Percentiles rank a stretch among this genome's conserved stretches.
These are phyloP conservation scores for Pythium myriotylum DNA, from an alignment of 352 stramenopile species.

Conservation along the genomic window DNA sequence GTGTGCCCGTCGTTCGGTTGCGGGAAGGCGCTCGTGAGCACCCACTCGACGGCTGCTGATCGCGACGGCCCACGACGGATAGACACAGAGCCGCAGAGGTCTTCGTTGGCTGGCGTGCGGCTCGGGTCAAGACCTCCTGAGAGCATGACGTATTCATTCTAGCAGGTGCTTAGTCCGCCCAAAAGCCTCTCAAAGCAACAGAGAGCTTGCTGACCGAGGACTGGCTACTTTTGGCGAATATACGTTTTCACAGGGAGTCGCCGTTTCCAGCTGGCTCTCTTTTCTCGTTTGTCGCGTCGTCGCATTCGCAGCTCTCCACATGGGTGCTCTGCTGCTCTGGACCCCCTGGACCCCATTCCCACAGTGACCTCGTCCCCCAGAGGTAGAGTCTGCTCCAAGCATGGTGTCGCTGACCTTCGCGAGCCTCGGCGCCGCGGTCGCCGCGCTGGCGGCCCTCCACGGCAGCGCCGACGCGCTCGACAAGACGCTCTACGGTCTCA, in stretches of 20 bases:
- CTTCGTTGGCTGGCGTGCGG: too few species aligned
- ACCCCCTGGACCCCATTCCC: conserved; percentile 9
- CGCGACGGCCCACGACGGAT: too few species aligned
- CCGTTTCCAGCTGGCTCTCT: conserved; percentile 10
- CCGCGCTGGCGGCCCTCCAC: conserved; percentile 33
- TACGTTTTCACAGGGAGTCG: background rate
- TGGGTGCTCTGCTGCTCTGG: conserved; percentile 4
- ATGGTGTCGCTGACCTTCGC: conserved; percentile 27
- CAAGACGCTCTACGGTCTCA: conserved; percentile 77
- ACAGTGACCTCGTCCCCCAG: conserved; percentile 1
- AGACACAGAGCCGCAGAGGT: too few species aligned
- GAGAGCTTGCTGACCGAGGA: too few species aligned
- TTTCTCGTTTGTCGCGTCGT: conserved; percentile 7
- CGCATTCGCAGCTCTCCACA: conserved; percentile 9
- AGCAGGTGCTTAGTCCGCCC: background rate
- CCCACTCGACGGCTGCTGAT: too few species aligned
- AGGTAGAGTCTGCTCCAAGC: background rate
- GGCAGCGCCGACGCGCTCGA: conserved; percentile 52
- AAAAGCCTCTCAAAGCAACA: too few species aligned
- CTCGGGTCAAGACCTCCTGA: too few species aligned
- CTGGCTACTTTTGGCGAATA: background rate
- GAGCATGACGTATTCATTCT: background rate
- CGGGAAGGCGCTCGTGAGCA: too few species aligned
- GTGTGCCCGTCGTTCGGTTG: too few species aligned
- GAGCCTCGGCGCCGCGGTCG: conserved; percentile 15